Percentiles rank a stretch among this genome's conserved stretches.
phyloP scores from a whole-genome alignment of 306 rosid genomes.

The Prunus mira region DNA sequence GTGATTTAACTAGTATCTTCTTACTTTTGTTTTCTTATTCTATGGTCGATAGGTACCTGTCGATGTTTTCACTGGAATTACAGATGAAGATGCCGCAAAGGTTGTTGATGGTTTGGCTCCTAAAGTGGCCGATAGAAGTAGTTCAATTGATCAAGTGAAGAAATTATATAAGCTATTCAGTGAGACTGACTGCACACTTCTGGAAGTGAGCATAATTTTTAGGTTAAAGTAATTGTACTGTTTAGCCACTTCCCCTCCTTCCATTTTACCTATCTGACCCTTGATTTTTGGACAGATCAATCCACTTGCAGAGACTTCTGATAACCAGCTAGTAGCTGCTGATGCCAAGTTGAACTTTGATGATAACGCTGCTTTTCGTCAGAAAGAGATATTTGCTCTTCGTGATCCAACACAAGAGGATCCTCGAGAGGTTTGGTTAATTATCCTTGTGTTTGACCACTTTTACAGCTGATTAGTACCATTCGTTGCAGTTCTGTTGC shows the following conservation, averaged over 20 bases:
- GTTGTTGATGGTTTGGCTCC: slow-evolving; percentile 98
- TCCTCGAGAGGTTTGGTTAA: slow-evolving; percentile 81
- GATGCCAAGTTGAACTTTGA: slow-evolving; percentile 99
- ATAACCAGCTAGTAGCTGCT: slow-evolving; percentile 94
- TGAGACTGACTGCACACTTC: slow-evolving; percentile 82
- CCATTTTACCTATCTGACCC: slow-evolving; percentile 4
- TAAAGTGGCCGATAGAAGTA: slow-evolving; percentile 63
- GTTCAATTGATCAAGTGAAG: slow-evolving; percentile 96
- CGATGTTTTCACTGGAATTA: slow-evolving; percentile 90
- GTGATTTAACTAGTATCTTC: slow-evolving; percentile 22
- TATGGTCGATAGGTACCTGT: slow-evolving; percentile 64
- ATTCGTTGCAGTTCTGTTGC: background rate
- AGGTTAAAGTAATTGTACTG: background rate
- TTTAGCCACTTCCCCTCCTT: slow-evolving; percentile 4
- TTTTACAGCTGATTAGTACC: slow-evolving; percentile 3
- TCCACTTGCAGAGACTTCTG: slow-evolving; percentile 95
- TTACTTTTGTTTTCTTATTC: background rate
- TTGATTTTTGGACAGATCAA: slow-evolving; percentile 62
- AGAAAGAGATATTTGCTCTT: slow-evolving; percentile 76
- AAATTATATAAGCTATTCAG: slow-evolving; percentile 82
- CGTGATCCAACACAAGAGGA: slow-evolving; percentile 99
- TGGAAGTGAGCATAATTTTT: slow-evolving; percentile 71
- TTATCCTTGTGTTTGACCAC: background rate
- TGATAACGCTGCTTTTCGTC: slow-evolving; percentile 94
- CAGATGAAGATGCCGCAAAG: slow-evolving; percentile 90